Percentiles rank a stretch among this genome's conserved stretches.
Evolutionary conservation across 352 stramenopile species (phyloP).

Genomic region (Globisporangium echinulatum): DNA sequence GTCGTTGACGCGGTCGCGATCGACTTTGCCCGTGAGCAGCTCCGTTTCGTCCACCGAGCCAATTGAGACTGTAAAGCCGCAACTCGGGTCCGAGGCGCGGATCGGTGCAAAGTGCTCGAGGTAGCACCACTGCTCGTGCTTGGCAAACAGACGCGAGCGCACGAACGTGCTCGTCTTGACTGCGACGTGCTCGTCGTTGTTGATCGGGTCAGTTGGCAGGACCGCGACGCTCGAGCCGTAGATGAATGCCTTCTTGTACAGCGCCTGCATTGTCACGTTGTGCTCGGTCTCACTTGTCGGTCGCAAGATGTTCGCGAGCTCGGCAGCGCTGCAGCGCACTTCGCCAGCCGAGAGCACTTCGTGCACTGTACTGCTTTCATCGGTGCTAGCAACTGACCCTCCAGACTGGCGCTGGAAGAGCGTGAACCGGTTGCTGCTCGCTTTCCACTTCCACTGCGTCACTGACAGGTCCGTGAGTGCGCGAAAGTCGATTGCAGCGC

Average conservation of each 20-base stretch:
- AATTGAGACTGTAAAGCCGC: constrained; percentile 29
- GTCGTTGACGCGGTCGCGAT: constrained; percentile 19
- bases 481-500: constrained; percentile 8
- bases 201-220: constrained; percentile 8
- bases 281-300: constrained; percentile 3
- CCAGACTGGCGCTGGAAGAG: constrained; percentile 10
- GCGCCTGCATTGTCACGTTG: constrained; percentile 9
- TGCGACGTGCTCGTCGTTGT: background rate
- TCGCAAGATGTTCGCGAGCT: constrained; percentile 10
- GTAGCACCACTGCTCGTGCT: constrained; percentile 14
- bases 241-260: constrained; percentile 22
- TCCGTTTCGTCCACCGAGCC: constrained; percentile 27
- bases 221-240: constrained; percentile 27
- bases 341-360: constrained; percentile 8
- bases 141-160: constrained; percentile 6
- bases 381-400: no score
- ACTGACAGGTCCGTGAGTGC: constrained; percentile 8
- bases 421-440: constrained; percentile 14
- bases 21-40: constrained; percentile 21
- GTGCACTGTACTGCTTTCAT: constrained; percentile 3
- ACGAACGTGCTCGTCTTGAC: constrained; percentile 18
- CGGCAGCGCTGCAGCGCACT: constrained; percentile 6
- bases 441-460: constrained; percentile 15
- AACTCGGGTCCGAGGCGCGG: background rate
- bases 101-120: constrained; percentile 10